Evolutionary conservation across 768 basidiomycete genomes (phyloP).

Genomic region (Xerocomellus intermedius): DNA sequence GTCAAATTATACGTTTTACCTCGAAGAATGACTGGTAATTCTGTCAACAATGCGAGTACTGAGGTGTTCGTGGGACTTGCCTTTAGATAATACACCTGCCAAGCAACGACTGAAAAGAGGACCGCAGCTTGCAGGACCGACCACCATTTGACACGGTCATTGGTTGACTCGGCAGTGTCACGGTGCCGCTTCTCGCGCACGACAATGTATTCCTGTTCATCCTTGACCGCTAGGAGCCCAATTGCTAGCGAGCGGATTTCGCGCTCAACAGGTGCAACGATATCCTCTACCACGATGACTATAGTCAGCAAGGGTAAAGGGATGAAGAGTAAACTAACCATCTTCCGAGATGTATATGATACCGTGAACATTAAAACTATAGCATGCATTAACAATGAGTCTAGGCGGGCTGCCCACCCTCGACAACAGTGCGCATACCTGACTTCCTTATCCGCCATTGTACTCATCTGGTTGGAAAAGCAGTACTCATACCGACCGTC

Average conservation of each 20-base stretch:
- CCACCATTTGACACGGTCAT: constrained; percentile 99
- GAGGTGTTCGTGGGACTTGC: constrained; percentile 35
- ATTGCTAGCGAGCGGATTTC: constrained; percentile 86
- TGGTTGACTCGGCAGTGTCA: constrained; percentile 92
- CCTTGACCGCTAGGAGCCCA: constrained; percentile 86
- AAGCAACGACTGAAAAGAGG: constrained; percentile 85
- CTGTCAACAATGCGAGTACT: neutral
- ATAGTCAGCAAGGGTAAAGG: neutral
- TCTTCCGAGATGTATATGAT: constrained; percentile 92
- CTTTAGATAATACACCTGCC: constrained; percentile 98
- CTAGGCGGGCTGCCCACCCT: neutral
- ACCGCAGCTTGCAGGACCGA: constrained; percentile 87
- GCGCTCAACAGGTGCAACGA: constrained; percentile 92
- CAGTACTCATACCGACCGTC: constrained; percentile 94
- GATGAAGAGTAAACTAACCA: constrained; percentile 43
- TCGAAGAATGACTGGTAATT: constrained; percentile 76
- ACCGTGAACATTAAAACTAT: constrained; percentile 97
- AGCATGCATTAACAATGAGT: neutral
- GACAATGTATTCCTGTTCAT: constrained; percentile 98
- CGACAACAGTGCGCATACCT: constrained; percentile 48
- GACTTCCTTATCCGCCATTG: constrained; percentile 92
- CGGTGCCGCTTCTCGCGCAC: constrained; percentile 90
- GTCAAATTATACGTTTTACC: constrained; percentile 82
- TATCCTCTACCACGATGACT: constrained; percentile 45
- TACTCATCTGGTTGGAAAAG: constrained; percentile 99